phyloP scores from a whole-genome alignment of 495 filamentous ascomycete genomes.

The Neurospora cerealis region DNA sequence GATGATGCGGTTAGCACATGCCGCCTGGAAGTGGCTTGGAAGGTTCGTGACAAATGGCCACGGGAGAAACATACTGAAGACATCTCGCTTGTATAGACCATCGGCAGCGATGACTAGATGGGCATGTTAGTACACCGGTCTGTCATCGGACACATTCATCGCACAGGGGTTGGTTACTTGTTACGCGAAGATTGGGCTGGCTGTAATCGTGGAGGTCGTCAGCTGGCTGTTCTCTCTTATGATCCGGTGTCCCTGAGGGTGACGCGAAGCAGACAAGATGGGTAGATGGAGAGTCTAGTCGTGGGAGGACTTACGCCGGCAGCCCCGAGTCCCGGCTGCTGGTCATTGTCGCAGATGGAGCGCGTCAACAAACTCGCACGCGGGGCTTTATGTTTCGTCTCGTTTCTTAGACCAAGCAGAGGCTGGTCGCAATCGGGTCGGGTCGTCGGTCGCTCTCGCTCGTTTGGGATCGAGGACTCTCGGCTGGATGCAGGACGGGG shows the following conservation, averaged over 20 bases:
- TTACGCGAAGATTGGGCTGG: slow-evolving; percentile 55
- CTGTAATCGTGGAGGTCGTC: slow-evolving; percentile 17
- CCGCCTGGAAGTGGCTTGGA: neutral
- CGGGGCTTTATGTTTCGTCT: slow-evolving; percentile 6
- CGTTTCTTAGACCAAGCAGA: slow-evolving; percentile 2
- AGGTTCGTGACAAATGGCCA: slow-evolving; percentile 10
- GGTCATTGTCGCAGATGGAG: slow-evolving; percentile 19
- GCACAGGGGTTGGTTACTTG: slow-evolving; percentile 39
- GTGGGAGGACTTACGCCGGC: slow-evolving; percentile 17
- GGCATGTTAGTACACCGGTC: slow-evolving; percentile 8
- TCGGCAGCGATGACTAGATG: slow-evolving; percentile 91
- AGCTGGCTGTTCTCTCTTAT: slow-evolving; percentile 7
- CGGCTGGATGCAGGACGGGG: neutral
- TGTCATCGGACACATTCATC: neutral
- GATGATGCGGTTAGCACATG: neutral
- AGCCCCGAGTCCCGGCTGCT: slow-evolving; percentile 21
- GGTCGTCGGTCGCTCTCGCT: neutral
- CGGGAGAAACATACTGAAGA: slow-evolving; percentile 64
- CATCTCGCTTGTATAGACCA: slow-evolving; percentile 97
- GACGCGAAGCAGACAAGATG: neutral
- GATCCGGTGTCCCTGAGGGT: neutral
- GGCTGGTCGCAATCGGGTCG: neutral
- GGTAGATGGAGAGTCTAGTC: neutral
- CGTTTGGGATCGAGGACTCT: slow-evolving; percentile 2
- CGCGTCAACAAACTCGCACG: slow-evolving; percentile 5